phyloP scores from a whole-genome alignment of 2,329 filamentous ascomycete genomes.

The Aspergillus sp. region DNA sequence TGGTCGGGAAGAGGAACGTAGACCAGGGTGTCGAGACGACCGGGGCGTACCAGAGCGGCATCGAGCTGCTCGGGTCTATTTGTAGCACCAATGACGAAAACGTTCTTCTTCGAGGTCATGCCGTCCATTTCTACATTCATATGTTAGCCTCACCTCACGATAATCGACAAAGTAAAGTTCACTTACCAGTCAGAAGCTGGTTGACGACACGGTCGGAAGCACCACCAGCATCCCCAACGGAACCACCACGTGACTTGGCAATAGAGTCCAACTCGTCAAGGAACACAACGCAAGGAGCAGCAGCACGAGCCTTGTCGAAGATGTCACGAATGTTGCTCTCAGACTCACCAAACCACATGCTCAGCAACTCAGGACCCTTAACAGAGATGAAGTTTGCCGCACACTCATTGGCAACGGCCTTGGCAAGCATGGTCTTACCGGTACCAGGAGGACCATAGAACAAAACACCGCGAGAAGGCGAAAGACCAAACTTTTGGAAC shows the following conservation, averaged over 20 bases:
- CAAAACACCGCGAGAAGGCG: constrained; percentile 93
- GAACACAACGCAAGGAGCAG: constrained; percentile 98
- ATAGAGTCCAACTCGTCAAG: constrained; percentile 98
- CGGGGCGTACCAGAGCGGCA: constrained; percentile 94
- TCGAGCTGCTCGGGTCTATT: constrained; percentile 99
- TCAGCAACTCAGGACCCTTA: constrained; percentile 96
- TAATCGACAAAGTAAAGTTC: neutral
- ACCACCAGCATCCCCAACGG: constrained; percentile 91
- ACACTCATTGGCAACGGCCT: constrained; percentile 98
- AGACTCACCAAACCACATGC: constrained; percentile 99
- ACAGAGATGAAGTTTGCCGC: constrained; percentile 99
- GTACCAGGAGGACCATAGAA: constrained; percentile 99
- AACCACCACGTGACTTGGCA: constrained; percentile 98
- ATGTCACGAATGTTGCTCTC: constrained; percentile 99
- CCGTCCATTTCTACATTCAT: constrained; percentile 81
- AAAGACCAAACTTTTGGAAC: constrained; percentile 99
- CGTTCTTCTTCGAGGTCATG: constrained; percentile 99
- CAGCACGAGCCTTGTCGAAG: constrained; percentile 98
- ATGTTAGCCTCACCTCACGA: constrained; percentile 43
- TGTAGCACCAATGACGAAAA: constrained; percentile 98
- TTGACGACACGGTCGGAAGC: constrained; percentile 99
- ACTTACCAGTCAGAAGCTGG: constrained; percentile 92
- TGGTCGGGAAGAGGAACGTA: constrained; percentile 97
- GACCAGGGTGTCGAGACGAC: constrained; percentile 96
- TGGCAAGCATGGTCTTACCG: constrained; percentile 99